Evolutionary conservation across 1,139 yeast genomes (phyloP), one percentile per base, ranked within the genome.

Genomic region (Scheffersomyces illinoinensis): DNA sequence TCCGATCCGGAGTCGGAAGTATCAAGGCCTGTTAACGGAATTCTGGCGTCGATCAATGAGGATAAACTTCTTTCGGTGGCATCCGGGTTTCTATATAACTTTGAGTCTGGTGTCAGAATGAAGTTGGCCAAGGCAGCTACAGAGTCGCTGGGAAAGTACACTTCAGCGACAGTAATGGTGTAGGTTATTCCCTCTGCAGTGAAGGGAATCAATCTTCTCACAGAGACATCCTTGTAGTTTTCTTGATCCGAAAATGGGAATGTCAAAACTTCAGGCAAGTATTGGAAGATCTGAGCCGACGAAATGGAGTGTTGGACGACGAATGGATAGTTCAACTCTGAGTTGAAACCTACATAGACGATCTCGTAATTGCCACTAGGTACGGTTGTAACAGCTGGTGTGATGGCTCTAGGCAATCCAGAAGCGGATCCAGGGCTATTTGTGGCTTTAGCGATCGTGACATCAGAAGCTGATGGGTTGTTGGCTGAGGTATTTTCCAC

Each of bases 231-330:
- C 14, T 74, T 62, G 59, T 73, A 72, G 0, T 73, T 64, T 53
- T 72, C 70, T 20, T 71, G 61, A 7, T 67, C 68, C 23, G 75
- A 67, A 68, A 88, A 88, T 63, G 92, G 89, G 67, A 70, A 79
- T 4, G 73, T 71, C 62, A 90, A 77, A 10, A 83, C 85, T 48
- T 71, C 71, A 47, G 95, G 93, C 67, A 90, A 80, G 71, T 84
- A 88, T 68, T 88, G 85, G 76, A 90, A 88, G 49, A 90, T 87
- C 73, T 90, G 95, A 3, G 93, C 93, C 47, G 92, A 85, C 8
- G 92, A 81, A 61, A 87, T 76, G 1, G 92, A 81, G 68, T 87
- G 85, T 57, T 79, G 74, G 52, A 88, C 92, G 60, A 89, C 89
- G 70, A 89, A 90, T 53, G 90, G 88, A 72, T 88, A 90, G 70